Conservation (phyloP, 495 filamentous ascomycete species). For the Penicillium bialowiezense region DNA sequence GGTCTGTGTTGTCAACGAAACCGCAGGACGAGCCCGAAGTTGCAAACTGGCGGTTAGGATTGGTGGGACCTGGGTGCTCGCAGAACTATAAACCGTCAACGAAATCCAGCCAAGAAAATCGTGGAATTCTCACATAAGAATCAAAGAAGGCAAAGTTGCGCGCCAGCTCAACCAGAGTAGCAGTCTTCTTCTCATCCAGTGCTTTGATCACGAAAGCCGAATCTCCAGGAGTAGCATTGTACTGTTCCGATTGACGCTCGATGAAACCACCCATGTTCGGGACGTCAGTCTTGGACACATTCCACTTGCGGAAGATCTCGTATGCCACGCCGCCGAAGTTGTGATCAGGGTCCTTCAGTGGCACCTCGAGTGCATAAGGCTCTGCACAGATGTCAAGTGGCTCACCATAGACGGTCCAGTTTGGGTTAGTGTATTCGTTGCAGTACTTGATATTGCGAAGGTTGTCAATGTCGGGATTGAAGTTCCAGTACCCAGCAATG, state of each 20-base stretch:
- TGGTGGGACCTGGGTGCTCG: constrained; percentile 40
- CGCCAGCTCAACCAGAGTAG: constrained; percentile 32
- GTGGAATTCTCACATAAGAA: constrained; percentile 27
- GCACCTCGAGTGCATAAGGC: constrained; percentile 40
- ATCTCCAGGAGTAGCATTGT: constrained; percentile 36
- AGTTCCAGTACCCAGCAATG: constrained; percentile 44
- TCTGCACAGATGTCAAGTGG: constrained; percentile 39
- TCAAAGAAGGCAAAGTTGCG: constrained; percentile 44
- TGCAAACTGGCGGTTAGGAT: constrained; percentile 40
- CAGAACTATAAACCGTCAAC: constrained; percentile 24
- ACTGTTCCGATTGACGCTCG: constrained; percentile 43
- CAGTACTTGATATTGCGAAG: constrained; percentile 34
- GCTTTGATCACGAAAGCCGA: constrained; percentile 42
- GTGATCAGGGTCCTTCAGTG: constrained; percentile 39
- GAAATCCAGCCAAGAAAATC: neutral
- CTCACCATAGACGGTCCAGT: constrained; percentile 42
- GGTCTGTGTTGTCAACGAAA: constrained; percentile 30
- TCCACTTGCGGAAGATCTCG: no score
- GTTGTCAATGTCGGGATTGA: constrained; percentile 40
- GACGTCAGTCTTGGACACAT: constrained; percentile 31
- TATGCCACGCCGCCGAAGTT: constrained; percentile 45
- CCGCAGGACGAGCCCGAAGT: constrained; percentile 37
- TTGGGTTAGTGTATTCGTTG: constrained; percentile 43
- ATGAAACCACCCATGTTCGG: constrained; percentile 44
- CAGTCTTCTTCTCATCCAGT: constrained; percentile 36